phyloP scores from a whole-genome alignment of 2,329 filamentous ascomycete species.

The Colletotrichum lindemuthianum region DNA sequence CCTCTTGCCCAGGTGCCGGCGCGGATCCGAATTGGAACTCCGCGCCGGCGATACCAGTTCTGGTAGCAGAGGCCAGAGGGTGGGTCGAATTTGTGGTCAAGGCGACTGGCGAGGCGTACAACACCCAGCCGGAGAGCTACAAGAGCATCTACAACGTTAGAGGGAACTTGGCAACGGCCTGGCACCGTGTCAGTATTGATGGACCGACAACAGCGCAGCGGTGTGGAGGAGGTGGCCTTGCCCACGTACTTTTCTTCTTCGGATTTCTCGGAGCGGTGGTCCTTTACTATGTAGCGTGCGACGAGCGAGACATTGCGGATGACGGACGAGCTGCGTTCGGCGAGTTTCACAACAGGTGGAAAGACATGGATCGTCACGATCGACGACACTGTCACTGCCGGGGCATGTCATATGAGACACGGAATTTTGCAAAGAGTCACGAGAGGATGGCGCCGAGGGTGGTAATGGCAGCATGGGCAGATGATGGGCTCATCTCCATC shows the following conservation, averaged over 20 bases:
- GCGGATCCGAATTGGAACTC: constrained; percentile 58
- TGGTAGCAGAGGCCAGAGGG: constrained; percentile 43
- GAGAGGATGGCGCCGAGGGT: neutral
- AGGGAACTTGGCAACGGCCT: constrained; percentile 57
- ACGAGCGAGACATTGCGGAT: neutral
- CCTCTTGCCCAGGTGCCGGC: constrained; percentile 47
- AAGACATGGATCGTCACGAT: neutral
- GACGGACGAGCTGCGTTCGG: neutral
- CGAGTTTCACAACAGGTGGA: neutral
- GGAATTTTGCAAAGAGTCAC: too few relatives aligned
- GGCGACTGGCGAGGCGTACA: constrained; percentile 59
- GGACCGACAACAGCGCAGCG: neutral
- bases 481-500: too few relatives aligned
- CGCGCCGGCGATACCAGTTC: constrained; percentile 57
- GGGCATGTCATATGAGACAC: too few relatives aligned
- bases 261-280: neutral
- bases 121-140: constrained; percentile 57
- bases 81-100: constrained; percentile 54
- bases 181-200: constrained; percentile 50
- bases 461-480: neutral
- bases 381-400: neutral
- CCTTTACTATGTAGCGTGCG: neutral
- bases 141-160: constrained; percentile 56
- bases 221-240: neutral
- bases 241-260: neutral